Evolutionary conservation across 441 rosid genomes (phyloP).

Genomic region (Croton setiger): DNA sequence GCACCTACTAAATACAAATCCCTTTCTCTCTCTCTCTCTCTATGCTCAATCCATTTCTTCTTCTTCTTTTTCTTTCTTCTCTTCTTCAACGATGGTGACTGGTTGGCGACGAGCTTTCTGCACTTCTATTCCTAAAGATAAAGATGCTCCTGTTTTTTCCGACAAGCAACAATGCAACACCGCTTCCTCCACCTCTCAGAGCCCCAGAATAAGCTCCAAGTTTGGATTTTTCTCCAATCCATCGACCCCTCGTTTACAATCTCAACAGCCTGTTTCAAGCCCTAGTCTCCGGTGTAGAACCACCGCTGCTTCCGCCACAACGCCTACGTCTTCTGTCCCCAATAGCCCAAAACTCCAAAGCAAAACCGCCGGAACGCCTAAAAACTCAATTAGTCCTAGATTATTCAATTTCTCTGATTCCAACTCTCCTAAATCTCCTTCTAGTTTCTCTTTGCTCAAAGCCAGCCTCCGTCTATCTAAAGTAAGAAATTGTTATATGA

Average conservation of each 20-base stretch:
- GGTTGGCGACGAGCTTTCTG: slow-evolving; percentile 83
- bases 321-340: slow-evolving; percentile 42
- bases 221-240: slow-evolving; percentile 63
- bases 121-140: slow-evolving; percentile 61
- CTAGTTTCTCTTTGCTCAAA: slow-evolving; percentile 67
- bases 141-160: slow-evolving; percentile 25
- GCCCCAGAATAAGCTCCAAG: slow-evolving; percentile 51
- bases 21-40: neutral
- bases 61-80: neutral
- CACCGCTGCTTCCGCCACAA: neutral
- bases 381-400: slow-evolving; percentile 26
- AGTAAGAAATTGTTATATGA: slow-evolving; percentile 27
- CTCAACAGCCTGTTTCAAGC: neutral
- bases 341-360: slow-evolving; percentile 63
- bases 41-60: slow-evolving; percentile 15
- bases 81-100: slow-evolving; percentile 50
- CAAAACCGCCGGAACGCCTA: slow-evolving; percentile 35
- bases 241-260: neutral
- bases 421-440: slow-evolving; percentile 67
- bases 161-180: slow-evolving; percentile 26
- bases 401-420: slow-evolving; percentile 48
- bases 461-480: slow-evolving; percentile 58
- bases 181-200: slow-evolving; percentile 24
- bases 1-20: neutral
- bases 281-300: neutral